Conservation (phyloP, 257 asterid species). For the Ilex asprella region DNA sequence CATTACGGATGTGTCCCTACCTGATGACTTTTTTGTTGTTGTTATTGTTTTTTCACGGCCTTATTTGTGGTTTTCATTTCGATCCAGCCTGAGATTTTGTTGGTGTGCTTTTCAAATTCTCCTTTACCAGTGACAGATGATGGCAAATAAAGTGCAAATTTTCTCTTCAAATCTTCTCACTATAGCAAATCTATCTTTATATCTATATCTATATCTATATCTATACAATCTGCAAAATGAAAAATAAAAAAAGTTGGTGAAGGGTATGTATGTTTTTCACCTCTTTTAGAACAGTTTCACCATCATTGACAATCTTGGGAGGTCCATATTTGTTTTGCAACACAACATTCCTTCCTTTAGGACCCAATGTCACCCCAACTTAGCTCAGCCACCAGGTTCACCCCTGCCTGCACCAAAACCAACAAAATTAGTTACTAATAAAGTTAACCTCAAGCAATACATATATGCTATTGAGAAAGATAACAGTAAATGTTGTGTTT, state of each 20-base stretch:
- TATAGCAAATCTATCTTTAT: too few species aligned
- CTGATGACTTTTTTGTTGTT: too few species aligned
- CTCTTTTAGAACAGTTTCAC: conserved; percentile 63
- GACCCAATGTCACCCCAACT: conserved; percentile 83
- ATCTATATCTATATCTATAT: too few species aligned
- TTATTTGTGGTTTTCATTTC: too few species aligned
- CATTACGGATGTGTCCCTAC: too few species aligned
- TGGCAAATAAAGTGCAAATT: too few species aligned
- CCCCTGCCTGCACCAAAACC: conserved; percentile 54
- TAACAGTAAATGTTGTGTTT: not conserved
- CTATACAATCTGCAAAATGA: not conserved
- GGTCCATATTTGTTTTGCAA: conserved; percentile 88
- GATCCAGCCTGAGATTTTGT: too few species aligned
- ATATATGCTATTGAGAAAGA: not conserved
- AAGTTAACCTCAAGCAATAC: not conserved
- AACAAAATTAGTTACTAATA: not conserved
- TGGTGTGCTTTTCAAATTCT: too few species aligned
- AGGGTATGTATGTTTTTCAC: not conserved
- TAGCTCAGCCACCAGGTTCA: conserved; percentile 65
- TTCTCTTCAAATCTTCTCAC: too few species aligned
- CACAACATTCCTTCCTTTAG: conserved; percentile 90
- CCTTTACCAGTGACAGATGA: too few species aligned
- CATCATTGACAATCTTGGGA: conserved; percentile 90
- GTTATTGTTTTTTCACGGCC: too few species aligned
- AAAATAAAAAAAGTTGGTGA: too few species aligned